Percentiles rank a stretch among this genome's conserved stretches.
phyloP scores from a whole-genome alignment of 2,329 filamentous ascomycete species.

The Emergomyces pasteurianus region DNA sequence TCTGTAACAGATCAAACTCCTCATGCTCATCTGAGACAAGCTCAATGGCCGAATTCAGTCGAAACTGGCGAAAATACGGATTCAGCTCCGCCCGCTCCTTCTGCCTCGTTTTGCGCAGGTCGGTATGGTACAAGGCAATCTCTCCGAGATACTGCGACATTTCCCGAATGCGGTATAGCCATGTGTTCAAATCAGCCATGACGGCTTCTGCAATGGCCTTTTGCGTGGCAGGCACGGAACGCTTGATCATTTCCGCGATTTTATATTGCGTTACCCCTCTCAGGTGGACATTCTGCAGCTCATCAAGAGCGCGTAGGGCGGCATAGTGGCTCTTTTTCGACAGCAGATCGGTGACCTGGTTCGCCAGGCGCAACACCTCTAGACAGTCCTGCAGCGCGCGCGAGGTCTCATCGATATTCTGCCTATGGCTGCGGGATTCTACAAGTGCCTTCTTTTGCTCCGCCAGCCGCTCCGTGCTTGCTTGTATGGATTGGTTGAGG shows the following conservation, averaged over 20 bases:
- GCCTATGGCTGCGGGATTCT: conserved; percentile 78
- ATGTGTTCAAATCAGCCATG: conserved; percentile 93
- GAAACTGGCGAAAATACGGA: conserved; percentile 67
- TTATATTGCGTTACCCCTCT: conserved; percentile 91
- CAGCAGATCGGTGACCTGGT: conserved; percentile 85
- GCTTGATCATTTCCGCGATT: conserved; percentile 89
- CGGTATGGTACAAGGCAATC: conserved; percentile 92
- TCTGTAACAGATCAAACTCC: conserved; percentile 89
- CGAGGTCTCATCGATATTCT: conserved; percentile 90
- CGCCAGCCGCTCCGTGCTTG: conserved; percentile 85
- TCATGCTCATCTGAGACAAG: conserved; percentile 89
- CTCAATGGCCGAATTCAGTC: conserved; percentile 89
- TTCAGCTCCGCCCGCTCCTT: conserved; percentile 70
- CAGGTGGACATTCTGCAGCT: conserved; percentile 90
- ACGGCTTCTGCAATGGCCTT: conserved; percentile 91
- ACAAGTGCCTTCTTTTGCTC: conserved; percentile 91
- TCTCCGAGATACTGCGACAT: conserved; percentile 93
- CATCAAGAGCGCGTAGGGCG: conserved; percentile 83
- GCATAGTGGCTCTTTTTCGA: conserved; percentile 92
- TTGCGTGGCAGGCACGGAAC: conserved; percentile 84
- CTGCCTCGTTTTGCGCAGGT: conserved; percentile 70
- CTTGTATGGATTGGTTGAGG: conserved; percentile 87
- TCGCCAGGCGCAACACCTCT: conserved; percentile 82
- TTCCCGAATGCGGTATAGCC: conserved; percentile 89
- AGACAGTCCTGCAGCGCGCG: conserved; percentile 82